Conservation (phyloP, 257 asterid genomes). For the Solanum paucissectum region DNA sequence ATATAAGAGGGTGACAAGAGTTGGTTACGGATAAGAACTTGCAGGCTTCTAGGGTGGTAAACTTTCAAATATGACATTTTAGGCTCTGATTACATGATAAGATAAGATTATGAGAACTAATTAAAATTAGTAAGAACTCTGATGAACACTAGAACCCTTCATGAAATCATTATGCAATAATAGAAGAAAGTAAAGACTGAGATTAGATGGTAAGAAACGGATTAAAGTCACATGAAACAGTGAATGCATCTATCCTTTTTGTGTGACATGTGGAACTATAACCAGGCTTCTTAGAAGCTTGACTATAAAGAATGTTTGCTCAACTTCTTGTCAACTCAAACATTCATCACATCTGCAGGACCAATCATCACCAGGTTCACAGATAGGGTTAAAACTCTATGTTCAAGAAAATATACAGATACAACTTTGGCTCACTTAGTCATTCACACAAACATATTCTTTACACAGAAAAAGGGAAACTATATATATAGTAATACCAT, state of each 20-base stretch:
- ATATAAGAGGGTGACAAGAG: not conserved
- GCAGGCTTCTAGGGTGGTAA: not conserved
- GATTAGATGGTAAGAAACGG: not conserved
- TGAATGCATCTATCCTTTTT: not conserved
- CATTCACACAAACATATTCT: not conserved
- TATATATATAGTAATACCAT: too few relatives aligned
- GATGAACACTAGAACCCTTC: not conserved
- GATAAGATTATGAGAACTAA: not conserved
- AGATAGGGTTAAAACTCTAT: not conserved
- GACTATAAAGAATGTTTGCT: not conserved
- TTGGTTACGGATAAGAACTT: not conserved
- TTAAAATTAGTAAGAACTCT: not conserved
- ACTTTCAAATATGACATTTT: not conserved
- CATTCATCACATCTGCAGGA: not conserved
- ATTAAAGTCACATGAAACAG: not conserved
- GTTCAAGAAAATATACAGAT: not conserved
- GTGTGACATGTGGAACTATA: not conserved
- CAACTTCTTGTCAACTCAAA: not conserved
- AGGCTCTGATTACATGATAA: not conserved
- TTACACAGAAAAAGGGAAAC: too few relatives aligned
- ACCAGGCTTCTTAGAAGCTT: not conserved
- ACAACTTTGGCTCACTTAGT: not conserved
- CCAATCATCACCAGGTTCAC: not conserved
- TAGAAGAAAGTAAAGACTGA: not conserved
- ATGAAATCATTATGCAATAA: not conserved